phyloP scores from a whole-genome alignment of 208 protist genomes.

The Trypanosoma congolense region DNA sequence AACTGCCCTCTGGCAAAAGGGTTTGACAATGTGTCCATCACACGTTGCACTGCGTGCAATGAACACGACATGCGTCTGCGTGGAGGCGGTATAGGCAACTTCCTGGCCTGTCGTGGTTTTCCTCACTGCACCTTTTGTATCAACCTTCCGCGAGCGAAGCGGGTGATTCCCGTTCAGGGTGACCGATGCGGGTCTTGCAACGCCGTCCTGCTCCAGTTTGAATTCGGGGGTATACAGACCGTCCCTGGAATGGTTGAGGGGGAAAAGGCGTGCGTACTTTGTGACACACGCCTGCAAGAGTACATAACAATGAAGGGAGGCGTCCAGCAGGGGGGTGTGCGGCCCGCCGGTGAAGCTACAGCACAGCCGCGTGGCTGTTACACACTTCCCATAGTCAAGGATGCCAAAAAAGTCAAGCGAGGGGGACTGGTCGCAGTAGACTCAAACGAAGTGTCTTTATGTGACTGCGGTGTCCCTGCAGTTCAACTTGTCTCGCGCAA shows the following conservation, averaged over 20 bases:
- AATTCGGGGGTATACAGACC: constrained; percentile 58
- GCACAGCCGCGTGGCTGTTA: constrained; percentile 22
- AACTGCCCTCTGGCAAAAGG: constrained; percentile 76
- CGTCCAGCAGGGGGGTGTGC: background rate
- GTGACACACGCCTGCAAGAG: constrained; percentile 71
- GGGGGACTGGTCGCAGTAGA: background rate
- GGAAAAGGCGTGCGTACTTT: constrained; percentile 73
- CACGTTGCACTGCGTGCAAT: constrained; percentile 55
- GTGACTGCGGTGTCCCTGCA: constrained; percentile 54
- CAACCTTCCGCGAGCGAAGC: constrained; percentile 51
- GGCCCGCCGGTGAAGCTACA: no score
- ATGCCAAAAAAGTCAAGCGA: background rate
- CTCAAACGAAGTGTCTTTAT: constrained; percentile 20
- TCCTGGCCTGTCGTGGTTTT: constrained; percentile 70
- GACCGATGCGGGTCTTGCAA: constrained; percentile 57
- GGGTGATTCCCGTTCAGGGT: constrained; percentile 32
- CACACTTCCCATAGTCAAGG: constrained; percentile 40
- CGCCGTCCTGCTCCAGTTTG: constrained; percentile 67
- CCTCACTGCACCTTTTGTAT: constrained; percentile 54
- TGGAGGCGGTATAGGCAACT: constrained; percentile 24
- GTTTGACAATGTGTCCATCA: constrained; percentile 47
- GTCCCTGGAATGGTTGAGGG: constrained; percentile 62
- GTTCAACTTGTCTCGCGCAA: constrained; percentile 75
- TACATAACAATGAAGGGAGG: constrained; percentile 65
- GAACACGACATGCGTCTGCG: constrained; percentile 69